A percentile compares a stretch with the other conserved stretches of the same genome.
These are phyloP conservation scores for Perilla frutescens DNA, from an alignment of 257 asterid genomes.

Conservation along the genomic window DNA sequence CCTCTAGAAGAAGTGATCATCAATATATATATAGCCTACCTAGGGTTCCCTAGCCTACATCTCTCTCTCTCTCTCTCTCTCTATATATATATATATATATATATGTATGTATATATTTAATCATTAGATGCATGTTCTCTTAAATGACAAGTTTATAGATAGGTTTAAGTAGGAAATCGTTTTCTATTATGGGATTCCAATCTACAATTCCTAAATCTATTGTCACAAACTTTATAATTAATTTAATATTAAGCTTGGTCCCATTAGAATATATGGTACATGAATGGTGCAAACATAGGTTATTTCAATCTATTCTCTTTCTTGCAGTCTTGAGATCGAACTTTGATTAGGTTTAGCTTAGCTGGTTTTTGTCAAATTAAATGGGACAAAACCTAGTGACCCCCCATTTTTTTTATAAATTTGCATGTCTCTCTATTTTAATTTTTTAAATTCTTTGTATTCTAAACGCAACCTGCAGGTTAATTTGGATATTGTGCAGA, in stretches of 20 bases:
- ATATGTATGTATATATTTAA: neutral
- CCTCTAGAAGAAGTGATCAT: conserved; percentile 38
- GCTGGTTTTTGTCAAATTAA: conserved; percentile 22
- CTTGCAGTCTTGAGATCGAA: conserved; percentile 2
- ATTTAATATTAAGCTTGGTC: conserved; percentile 35
- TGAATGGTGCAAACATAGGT: conserved; percentile 37
- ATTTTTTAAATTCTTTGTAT: neutral
- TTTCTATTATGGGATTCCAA: conserved; percentile 42
- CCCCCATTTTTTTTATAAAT: neutral
- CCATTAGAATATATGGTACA: conserved; percentile 43
- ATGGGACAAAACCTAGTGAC: conserved; percentile 20
- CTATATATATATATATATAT: neutral
- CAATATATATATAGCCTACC: neutral
- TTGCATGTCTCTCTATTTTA: neutral
- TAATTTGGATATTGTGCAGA: neutral
- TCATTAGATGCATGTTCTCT: conserved; percentile 43
- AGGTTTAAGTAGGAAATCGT: conserved; percentile 40
- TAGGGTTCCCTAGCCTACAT: neutral
- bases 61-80: no score
- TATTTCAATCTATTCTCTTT: conserved; percentile 21
- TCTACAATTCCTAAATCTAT: conserved; percentile 36
- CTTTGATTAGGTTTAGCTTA: neutral
- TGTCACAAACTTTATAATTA: conserved; percentile 29
- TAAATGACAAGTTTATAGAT: conserved; percentile 26
- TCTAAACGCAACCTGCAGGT: neutral